Percentiles rank a stretch among this genome's conserved stretches.
These are phyloP conservation scores for Metschnikowia corniflorae DNA, from an alignment of 805 yeast species.

Conservation along the genomic window DNA sequence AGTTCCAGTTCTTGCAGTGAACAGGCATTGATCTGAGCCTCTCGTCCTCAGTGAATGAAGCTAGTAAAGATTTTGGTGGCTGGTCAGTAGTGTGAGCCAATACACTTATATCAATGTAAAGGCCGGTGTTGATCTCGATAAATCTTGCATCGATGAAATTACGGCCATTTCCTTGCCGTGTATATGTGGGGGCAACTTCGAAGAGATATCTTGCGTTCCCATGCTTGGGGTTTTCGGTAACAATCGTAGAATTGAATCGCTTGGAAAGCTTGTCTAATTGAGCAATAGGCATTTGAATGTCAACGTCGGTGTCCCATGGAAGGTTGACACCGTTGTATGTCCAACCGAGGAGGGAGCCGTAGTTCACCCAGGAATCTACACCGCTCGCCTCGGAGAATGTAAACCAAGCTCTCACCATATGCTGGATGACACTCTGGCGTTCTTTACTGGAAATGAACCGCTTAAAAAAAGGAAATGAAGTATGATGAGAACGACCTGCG, in stretches of 20 bases:
- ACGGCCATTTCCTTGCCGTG: constrained; percentile 19
- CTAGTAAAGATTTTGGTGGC: constrained; percentile 7
- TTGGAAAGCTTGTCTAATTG: constrained; percentile 17
- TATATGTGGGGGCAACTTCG: constrained; percentile 22
- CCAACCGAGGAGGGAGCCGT: constrained; percentile 25
- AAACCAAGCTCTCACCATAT: constrained; percentile 37
- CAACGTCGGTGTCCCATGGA: constrained; percentile 22
- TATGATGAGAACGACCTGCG: constrained; percentile 29
- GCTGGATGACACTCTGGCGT: constrained; percentile 36
- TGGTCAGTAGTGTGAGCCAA: constrained; percentile 13
- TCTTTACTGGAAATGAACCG: constrained; percentile 34
- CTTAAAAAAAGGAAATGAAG: constrained; percentile 37
- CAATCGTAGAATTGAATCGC: constrained; percentile 13
- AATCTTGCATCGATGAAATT: constrained; percentile 20
- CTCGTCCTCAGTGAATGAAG: constrained; percentile 3
- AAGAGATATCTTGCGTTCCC: constrained; percentile 20
- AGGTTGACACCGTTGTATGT: constrained; percentile 19
- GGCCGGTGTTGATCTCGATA: constrained; percentile 36
- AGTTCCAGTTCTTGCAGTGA: constrained; percentile 39
- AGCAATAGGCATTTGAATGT: constrained; percentile 17
- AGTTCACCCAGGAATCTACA: constrained; percentile 27
- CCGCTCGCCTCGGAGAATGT: constrained; percentile 31
- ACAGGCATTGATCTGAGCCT: constrained; percentile 21
- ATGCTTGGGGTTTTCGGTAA: constrained; percentile 17
- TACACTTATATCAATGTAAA: constrained; percentile 24